Conservation (phyloP, 306 rosid species). For the Hippophae tibetana region DNA sequence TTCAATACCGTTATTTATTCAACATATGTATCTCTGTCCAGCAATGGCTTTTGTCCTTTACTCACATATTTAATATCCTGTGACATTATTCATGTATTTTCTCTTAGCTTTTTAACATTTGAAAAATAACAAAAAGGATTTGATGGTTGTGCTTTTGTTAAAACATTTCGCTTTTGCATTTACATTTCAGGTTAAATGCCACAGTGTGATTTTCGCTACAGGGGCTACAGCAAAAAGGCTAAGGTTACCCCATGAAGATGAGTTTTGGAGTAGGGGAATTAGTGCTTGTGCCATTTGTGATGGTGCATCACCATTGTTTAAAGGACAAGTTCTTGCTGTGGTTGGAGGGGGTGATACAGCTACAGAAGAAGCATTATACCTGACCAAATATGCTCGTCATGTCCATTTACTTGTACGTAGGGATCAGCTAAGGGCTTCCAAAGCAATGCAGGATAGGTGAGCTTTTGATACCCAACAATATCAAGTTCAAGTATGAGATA, state of each 20-base stretch:
- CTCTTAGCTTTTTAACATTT: not conserved
- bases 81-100: not conserved
- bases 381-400: conserved; percentile 88
- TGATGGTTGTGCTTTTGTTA: conserved; percentile 3
- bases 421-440: conserved; percentile 85
- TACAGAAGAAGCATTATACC: conserved; percentile 82
- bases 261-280: conserved; percentile 97
- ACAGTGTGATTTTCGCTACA: conserved; percentile 67
- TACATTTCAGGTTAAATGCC: conserved; percentile 65
- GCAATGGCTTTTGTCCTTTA: not conserved
- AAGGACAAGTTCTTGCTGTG: conserved; percentile 91
- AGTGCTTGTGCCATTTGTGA: conserved; percentile 99
- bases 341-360: conserved; percentile 98
- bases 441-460: conserved; percentile 98
- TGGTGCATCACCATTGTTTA: conserved; percentile 93
- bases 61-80: not conserved
- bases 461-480: conserved; percentile 17
- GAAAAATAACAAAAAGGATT: not conserved
- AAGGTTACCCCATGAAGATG: conserved; percentile 81
- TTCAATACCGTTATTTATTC: not conserved
- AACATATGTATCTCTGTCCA: conserved; percentile 1
- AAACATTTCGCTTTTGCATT: conserved; percentile 17
- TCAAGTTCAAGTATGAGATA: too few species aligned
- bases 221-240: conserved; percentile 93
- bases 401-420: conserved; percentile 81